Evolutionary conservation across 2,329 filamentous ascomycete genomes (phyloP).

Genomic region (Ceratocystis destructans): DNA sequence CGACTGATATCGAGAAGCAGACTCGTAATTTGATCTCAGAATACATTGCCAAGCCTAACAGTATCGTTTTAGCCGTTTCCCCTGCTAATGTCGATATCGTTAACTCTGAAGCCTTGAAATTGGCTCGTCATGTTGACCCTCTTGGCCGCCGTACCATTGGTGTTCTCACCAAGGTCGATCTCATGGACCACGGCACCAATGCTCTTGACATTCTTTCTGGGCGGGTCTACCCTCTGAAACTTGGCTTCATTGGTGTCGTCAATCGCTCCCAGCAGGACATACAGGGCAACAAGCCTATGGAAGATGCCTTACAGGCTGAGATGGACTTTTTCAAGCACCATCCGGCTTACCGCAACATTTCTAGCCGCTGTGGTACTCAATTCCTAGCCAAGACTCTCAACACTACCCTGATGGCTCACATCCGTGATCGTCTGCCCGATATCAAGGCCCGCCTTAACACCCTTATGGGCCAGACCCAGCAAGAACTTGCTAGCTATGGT

Average conservation of each 20-base stretch:
- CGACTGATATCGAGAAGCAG: conserved; percentile 96
- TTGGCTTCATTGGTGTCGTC: conserved; percentile 95
- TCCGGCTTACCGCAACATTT: conserved; percentile 93
- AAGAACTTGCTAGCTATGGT: conserved; percentile 93
- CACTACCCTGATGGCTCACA: conserved; percentile 88
- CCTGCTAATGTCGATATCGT: conserved; percentile 96
- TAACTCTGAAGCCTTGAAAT: conserved; percentile 93
- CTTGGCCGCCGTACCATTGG: conserved; percentile 90
- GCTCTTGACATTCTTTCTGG: conserved; percentile 95
- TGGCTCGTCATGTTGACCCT: conserved; percentile 91
- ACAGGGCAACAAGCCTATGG: conserved; percentile 84
- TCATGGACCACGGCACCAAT: conserved; percentile 98
- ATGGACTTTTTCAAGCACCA: conserved; percentile 94
- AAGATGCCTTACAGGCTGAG: conserved; percentile 80
- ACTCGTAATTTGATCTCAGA: conserved; percentile 92
- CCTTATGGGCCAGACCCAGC: conserved; percentile 98
- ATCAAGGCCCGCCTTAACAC: conserved; percentile 98
- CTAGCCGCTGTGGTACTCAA: conserved; percentile 81
- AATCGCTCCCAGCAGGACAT: conserved; percentile 98
- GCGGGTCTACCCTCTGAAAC: conserved; percentile 87
- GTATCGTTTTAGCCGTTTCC: conserved; percentile 90
- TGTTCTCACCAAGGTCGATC: conserved; percentile 88
- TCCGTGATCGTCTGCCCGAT: conserved; percentile 86
- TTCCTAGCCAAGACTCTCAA: conserved; percentile 92
- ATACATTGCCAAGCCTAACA: conserved; percentile 98